Evolutionary conservation across 2,329 filamentous ascomycete species (phyloP).

Genomic region (Alternaria sp.): DNA sequence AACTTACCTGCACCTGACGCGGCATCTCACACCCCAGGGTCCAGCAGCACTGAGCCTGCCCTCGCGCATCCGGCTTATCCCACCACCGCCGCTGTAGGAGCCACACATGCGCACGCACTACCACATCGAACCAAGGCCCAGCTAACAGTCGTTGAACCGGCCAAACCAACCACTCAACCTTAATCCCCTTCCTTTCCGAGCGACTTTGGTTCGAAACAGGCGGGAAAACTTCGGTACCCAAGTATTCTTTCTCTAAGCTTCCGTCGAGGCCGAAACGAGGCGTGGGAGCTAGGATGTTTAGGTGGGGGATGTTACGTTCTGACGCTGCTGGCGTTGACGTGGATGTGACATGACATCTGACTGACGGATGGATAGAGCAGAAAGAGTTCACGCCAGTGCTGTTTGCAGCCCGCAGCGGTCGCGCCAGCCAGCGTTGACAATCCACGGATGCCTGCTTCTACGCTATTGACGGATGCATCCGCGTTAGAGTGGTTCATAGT

Average conservation of each 20-base stretch:
- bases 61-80: not conserved
- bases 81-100: not conserved
- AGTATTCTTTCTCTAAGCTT: too few relatives aligned
- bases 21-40: not conserved
- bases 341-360: not conserved
- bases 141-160: not conserved
- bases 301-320: not conserved
- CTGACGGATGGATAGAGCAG: not conserved
- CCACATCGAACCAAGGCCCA: not conserved
- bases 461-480: not conserved
- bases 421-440: not conserved
- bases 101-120: not conserved
- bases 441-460: not conserved
- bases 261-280: not conserved
- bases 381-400: constrained; percentile 1
- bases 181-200: not conserved
- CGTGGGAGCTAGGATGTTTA: not conserved
- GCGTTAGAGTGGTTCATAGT: not conserved
- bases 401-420: not conserved
- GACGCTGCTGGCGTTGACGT: not conserved
- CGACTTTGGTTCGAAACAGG: not conserved
- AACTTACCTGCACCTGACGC: not conserved
- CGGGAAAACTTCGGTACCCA: not conserved
- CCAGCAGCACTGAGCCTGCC: not conserved
- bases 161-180: not conserved